Evolutionary conservation across 768 basidiomycete genomes (phyloP).

Genomic region (Tylopilus intermedius): DNA sequence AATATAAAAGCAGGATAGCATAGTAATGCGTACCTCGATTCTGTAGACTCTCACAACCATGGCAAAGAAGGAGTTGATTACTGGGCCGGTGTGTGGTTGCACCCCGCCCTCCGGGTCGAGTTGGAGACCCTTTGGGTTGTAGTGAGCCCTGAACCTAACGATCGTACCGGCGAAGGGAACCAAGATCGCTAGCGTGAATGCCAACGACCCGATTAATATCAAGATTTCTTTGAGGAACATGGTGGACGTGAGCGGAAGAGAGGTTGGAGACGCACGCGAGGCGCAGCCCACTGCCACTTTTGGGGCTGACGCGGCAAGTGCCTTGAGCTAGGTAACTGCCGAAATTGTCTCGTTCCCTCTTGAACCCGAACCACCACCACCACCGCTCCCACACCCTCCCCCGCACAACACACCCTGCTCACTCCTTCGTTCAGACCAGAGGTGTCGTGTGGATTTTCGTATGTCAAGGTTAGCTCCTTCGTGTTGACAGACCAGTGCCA

Average conservation of each 20-base stretch:
- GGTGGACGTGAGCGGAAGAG: not conserved
- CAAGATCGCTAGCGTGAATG: slow-evolving; percentile 50
- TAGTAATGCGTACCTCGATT: slow-evolving; percentile 54
- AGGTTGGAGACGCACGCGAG: not conserved
- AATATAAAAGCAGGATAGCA: not conserved
- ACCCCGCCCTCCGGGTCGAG: slow-evolving; percentile 72
- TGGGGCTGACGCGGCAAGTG: slow-evolving; percentile 26
- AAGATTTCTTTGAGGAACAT: slow-evolving; percentile 34
- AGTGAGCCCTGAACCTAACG: slow-evolving; percentile 77
- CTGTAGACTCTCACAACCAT: slow-evolving; percentile 69
- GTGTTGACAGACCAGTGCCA: not conserved
- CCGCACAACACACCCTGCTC: not conserved
- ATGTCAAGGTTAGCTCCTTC: not conserved
- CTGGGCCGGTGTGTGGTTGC: slow-evolving; percentile 72
- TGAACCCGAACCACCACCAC: slow-evolving; percentile 32
- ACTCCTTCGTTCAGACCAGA: not conserved
- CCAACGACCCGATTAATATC: slow-evolving; percentile 41
- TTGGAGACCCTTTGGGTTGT: slow-evolving; percentile 79
- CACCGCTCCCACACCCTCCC: slow-evolving; percentile 16
- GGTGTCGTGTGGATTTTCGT: not conserved
- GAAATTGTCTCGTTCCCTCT: slow-evolving; percentile 20
- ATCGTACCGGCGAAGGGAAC: slow-evolving; percentile 65
- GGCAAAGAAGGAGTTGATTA: slow-evolving; percentile 68
- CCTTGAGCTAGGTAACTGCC: slow-evolving; percentile 21
- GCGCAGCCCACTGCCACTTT: slow-evolving; percentile 9